These are phyloP conservation scores for Trifolium pratense DNA, from an alignment of 306 rosid genomes.

Conservation along the genomic window DNA sequence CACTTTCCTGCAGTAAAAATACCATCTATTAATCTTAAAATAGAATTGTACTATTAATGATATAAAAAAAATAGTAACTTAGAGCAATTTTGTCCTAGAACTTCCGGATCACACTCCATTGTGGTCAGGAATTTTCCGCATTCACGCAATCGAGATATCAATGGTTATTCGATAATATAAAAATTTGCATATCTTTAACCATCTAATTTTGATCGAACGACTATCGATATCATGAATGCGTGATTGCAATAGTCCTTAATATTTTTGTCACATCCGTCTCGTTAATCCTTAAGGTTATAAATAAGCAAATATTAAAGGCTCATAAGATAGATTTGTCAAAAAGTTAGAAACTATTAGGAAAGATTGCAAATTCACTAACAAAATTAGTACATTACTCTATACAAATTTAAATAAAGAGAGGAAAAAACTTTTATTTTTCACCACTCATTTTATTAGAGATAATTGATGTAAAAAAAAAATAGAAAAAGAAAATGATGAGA, in stretches of 20 bases:
- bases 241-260: not conserved
- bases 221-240: no score
- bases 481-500: not conserved
- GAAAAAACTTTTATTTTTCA: not conserved
- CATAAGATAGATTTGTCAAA: not conserved
- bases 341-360: not conserved
- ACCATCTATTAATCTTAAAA: conserved; percentile 29
- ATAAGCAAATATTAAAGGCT: not conserved
- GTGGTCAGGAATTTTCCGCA: not conserved
- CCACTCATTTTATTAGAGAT: not conserved
- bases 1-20: conserved; percentile 56
- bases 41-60: not conserved
- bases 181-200: no score
- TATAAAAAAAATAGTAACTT: not conserved
- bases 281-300: not conserved
- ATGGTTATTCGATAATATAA: not conserved
- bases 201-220: no score
- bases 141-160: not conserved
- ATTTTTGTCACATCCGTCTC: not conserved
- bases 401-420: not conserved
- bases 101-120: not conserved
- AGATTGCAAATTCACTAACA: not conserved
- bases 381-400: not conserved
- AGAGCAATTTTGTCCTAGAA: not conserved
- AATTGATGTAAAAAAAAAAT: not conserved